phyloP scores from a whole-genome alignment of 2,329 filamentous ascomycete species.

The Fusarium floridanum region DNA sequence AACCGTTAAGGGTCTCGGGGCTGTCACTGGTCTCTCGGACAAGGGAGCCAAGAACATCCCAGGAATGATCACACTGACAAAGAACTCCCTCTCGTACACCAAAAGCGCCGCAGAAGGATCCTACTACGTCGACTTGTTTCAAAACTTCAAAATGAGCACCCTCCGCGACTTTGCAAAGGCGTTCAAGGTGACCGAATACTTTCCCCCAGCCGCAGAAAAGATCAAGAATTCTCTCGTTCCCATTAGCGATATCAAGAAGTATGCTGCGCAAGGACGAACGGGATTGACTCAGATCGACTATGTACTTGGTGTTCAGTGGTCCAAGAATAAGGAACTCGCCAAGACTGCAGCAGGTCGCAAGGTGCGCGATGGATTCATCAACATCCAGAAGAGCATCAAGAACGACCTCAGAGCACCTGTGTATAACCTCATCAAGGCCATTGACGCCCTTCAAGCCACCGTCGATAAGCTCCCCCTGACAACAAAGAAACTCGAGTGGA shows the following conservation, averaged over 20 bases:
- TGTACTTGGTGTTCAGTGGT: constrained; percentile 11
- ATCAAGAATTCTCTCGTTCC: constrained; percentile 3
- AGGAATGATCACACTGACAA: background rate
- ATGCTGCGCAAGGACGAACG: background rate
- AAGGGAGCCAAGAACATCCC: constrained; percentile 4
- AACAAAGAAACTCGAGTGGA: constrained; percentile 20
- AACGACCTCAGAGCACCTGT: constrained; percentile 21
- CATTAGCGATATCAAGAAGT: constrained; percentile 14
- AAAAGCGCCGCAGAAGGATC: background rate
- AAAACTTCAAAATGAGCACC: constrained; percentile 3
- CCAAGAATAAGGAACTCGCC: constrained; percentile 17
- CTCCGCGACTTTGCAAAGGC: constrained; percentile 12
- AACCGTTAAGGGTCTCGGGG: background rate
- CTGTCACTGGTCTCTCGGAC: background rate
- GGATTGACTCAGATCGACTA: background rate
- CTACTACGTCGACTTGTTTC: constrained; percentile 7
- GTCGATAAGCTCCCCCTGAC: constrained; percentile 21
- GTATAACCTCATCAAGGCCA: constrained; percentile 21
- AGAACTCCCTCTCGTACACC: background rate
- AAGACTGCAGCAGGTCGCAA: constrained; percentile 9
- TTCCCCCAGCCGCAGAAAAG: constrained; percentile 5
- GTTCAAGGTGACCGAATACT: constrained; percentile 2
- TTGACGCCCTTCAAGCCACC: constrained; percentile 14
- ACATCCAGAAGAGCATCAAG: constrained; percentile 23
- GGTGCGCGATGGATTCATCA: constrained; percentile 17